phyloP scores from a whole-genome alignment of 768 basidiomycete species.

The Tricholoma terreum region DNA sequence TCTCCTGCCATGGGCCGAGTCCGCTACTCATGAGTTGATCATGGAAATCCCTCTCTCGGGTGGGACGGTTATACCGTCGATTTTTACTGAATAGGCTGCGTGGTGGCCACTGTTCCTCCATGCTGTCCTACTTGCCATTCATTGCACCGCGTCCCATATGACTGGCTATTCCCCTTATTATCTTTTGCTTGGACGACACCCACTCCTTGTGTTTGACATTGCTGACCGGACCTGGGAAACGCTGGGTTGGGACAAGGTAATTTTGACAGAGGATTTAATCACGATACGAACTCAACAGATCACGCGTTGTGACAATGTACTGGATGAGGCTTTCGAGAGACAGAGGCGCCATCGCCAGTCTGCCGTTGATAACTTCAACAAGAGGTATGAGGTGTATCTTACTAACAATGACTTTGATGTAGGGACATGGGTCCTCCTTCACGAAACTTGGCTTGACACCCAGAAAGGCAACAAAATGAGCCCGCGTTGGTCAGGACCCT shows the following conservation, averaged over 20 bases:
- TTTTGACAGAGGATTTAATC: constrained; percentile 21
- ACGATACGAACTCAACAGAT: constrained; percentile 19
- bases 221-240: constrained; percentile 24
- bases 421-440: constrained; percentile 30
- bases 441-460: constrained; percentile 26
- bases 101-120: not conserved
- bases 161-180: not conserved
- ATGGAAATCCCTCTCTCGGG: no score
- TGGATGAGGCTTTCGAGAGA: constrained; percentile 9
- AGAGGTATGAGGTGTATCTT: constrained; percentile 8
- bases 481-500: no score
- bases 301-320: constrained; percentile 12
- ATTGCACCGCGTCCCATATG: not conserved
- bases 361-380: constrained; percentile 21
- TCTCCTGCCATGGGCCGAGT: no score
- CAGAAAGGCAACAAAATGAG: constrained; percentile 20
- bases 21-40: no score
- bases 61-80: no score
- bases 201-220: constrained; percentile 28
- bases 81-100: no score
- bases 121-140: not conserved
- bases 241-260: constrained; percentile 21
- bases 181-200: not conserved
- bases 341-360: constrained; percentile 8
- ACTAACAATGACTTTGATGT: no score